Evolutionary conservation across 1,284 basidiomycete species (phyloP).

Genomic region (Psilocybe mexicana): DNA sequence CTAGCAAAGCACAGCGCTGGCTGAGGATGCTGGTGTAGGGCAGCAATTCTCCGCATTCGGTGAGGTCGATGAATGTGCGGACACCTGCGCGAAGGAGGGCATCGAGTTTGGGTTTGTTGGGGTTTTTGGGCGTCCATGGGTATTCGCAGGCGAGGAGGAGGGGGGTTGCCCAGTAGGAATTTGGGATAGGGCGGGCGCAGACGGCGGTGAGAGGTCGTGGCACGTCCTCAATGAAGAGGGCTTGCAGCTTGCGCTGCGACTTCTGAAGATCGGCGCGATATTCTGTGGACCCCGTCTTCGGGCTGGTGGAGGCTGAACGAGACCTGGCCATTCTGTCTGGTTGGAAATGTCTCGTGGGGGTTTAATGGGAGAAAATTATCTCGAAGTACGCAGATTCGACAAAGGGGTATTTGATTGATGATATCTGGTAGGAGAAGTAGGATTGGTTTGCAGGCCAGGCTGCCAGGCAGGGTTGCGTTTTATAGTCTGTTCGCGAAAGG

Average conservation of each 20-base stretch:
- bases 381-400: not conserved
- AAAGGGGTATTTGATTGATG: not conserved
- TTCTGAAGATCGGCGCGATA: conserved; percentile 7
- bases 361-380: not conserved
- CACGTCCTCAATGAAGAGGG: conserved; percentile 6
- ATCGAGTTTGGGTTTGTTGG: conserved; percentile 63
- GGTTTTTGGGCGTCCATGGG: conserved; percentile 64
- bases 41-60: conserved; percentile 68
- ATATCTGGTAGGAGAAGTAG: not conserved
- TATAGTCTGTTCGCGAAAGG: not conserved
- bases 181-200: conserved; percentile 63
- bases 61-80: conserved; percentile 78
- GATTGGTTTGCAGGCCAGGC: not conserved
- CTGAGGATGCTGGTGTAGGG: conserved; percentile 62
- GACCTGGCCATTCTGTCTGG: not conserved
- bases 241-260: conserved; percentile 14
- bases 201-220: conserved; percentile 20
- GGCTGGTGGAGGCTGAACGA: not conserved
- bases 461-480: not conserved
- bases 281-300: not conserved
- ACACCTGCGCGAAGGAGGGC: conserved; percentile 67
- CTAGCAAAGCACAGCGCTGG: conserved; percentile 50
- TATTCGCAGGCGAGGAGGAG: conserved; percentile 76
- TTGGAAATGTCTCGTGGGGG: not conserved
- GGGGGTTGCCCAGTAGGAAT: conserved; percentile 79